A percentile compares a stretch with the other conserved stretches of the same genome.
Conservation (phyloP, 495 filamentous ascomycete genomes). For the Penicillium angulare region DNA sequence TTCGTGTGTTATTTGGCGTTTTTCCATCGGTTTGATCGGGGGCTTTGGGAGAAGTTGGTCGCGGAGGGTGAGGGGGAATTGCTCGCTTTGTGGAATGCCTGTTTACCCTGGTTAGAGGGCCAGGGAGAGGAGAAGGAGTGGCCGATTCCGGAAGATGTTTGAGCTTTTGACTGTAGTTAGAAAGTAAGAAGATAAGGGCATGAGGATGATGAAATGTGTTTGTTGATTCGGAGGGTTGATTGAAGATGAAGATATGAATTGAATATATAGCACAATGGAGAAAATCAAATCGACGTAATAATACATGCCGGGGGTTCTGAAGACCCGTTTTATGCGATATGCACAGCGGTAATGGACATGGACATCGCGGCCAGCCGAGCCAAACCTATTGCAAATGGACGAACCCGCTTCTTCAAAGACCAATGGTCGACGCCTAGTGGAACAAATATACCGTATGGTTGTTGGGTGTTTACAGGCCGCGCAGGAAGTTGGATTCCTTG, state of each 20-base stretch:
- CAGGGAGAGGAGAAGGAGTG: slow-evolving; percentile 36
- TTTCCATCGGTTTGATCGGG: slow-evolving; percentile 20
- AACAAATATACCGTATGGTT: slow-evolving; percentile 8
- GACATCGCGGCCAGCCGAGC: neutral
- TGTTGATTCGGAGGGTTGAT: too few species aligned
- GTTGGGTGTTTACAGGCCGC: slow-evolving; percentile 59
- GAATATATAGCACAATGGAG: slow-evolving; percentile 32
- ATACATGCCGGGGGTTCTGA: slow-evolving; percentile 22
- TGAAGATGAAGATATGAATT: slow-evolving; percentile 20
- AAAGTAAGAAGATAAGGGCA: too few species aligned
- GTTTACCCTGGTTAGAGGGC: slow-evolving; percentile 30
- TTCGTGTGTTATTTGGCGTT: slow-evolving; percentile 20
- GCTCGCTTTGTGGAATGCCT: slow-evolving; percentile 23
- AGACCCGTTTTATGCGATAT: slow-evolving; percentile 9
- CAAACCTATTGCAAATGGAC: slow-evolving; percentile 9
- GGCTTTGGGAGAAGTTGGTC: slow-evolving; percentile 19
- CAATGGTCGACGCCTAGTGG: slow-evolving; percentile 5
- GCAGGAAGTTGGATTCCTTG: slow-evolving; percentile 92
- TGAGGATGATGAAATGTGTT: too few species aligned
- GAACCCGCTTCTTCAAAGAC: slow-evolving; percentile 5
- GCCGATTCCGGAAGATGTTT: slow-evolving; percentile 16
- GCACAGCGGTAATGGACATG: slow-evolving; percentile 3
- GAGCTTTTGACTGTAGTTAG: too few species aligned
- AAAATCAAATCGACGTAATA: slow-evolving; percentile 26
- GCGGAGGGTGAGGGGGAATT: slow-evolving; percentile 24